Conservation (phyloP, 2,329 filamentous ascomycete genomes). For the Parastagonospora nodorum region DNA sequence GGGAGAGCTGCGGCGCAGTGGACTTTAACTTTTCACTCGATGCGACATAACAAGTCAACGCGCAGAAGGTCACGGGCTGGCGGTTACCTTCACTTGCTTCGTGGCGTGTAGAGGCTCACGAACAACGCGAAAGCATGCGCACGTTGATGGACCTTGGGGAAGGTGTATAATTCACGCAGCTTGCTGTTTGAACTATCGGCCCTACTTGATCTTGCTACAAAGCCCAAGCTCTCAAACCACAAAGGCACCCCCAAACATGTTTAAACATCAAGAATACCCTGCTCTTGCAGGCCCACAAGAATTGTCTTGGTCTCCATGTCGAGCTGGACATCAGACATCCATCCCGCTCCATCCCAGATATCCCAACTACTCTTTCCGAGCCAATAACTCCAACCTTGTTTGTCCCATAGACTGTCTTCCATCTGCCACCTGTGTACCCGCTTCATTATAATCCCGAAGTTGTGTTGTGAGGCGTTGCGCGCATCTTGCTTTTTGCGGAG, state of each 20-base stretch:
- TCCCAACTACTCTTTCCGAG: neutral
- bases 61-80: too few relatives aligned
- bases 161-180: too few relatives aligned
- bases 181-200: neutral
- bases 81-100: too few relatives aligned
- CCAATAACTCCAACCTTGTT: neutral
- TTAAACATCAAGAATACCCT: neutral
- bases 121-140: too few relatives aligned
- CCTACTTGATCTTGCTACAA: neutral
- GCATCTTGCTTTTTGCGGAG: conserved; percentile 1
- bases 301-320: neutral
- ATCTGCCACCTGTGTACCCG: neutral
- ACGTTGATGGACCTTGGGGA: too few relatives aligned
- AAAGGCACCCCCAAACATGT: neutral
- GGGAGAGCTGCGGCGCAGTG: too few relatives aligned
- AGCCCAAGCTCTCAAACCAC: neutral
- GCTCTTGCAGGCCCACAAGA: neutral
- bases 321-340: neutral
- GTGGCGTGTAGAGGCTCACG: too few relatives aligned
- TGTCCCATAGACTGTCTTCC: conserved; percentile 4
- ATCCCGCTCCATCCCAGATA: neutral
- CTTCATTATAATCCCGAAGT: neutral
- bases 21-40: too few relatives aligned
- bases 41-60: too few relatives aligned
- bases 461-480: neutral